Percentiles rank a stretch among this genome's conserved stretches.
These are phyloP conservation scores for Lolium perenne DNA, from an alignment of 176 grass and related monocot species.

Conservation along the genomic window DNA sequence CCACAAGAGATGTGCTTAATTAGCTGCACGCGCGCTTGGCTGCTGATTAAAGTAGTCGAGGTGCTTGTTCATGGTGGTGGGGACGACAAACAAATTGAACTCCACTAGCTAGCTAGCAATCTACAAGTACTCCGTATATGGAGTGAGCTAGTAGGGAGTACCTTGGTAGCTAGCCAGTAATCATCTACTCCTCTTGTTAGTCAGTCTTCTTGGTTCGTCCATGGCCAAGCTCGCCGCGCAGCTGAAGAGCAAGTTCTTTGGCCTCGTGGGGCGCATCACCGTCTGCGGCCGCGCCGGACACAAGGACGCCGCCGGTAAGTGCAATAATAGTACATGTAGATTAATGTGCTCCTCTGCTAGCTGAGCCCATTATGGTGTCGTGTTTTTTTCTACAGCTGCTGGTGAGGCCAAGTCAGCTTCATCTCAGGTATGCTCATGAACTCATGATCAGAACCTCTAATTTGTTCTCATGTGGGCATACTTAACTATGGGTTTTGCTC, in stretches of 20 bases:
- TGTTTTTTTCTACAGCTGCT: constrained; percentile 15
- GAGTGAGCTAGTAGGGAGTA: background rate
- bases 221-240: constrained; percentile 57
- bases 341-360: background rate
- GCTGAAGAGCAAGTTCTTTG: constrained; percentile 53
- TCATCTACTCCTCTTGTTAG: background rate
- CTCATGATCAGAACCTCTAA: background rate
- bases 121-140: background rate
- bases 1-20: constrained; percentile 1
- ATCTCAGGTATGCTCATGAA: constrained; percentile 35
- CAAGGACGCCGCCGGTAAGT: constrained; percentile 41
- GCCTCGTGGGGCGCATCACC: constrained; percentile 45
- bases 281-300: constrained; percentile 36
- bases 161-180: background rate
- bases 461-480: background rate
- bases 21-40: background rate
- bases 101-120: background rate
- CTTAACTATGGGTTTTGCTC: background rate
- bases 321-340: background rate
- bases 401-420: constrained; percentile 30
- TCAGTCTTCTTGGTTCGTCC: background rate
- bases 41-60: background rate
- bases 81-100: background rate
- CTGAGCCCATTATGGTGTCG: background rate
- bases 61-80: background rate